phyloP scores from a whole-genome alignment of 305 asterid species.

The Fraxinus floribunda region DNA sequence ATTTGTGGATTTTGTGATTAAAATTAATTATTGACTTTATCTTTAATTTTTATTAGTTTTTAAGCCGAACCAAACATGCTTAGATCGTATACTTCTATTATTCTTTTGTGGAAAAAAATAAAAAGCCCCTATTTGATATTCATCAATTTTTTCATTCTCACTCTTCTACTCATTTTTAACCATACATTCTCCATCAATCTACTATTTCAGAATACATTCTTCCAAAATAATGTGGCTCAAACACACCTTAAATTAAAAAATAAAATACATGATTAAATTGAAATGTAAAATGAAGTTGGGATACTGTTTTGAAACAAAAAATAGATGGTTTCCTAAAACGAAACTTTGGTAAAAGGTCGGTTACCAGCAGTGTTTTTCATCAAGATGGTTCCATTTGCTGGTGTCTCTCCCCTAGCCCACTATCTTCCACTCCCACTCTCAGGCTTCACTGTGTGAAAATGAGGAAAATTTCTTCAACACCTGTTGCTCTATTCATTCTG shows the following conservation, averaged over 20 bases:
- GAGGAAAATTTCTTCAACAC: neutral
- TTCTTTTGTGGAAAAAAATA: neutral
- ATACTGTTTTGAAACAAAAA: neutral
- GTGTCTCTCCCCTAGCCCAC: neutral
- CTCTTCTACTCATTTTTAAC: no score
- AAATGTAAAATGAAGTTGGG: neutral
- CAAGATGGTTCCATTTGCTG: neutral
- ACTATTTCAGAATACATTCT: no score
- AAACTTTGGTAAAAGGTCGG: neutral
- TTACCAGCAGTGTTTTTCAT: neutral
- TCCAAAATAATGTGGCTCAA: no score
- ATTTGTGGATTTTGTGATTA: neutral
- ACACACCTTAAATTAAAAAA: no score
- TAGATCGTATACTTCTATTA: neutral
- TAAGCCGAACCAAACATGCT: neutral
- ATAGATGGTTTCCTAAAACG: neutral
- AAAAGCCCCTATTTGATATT: no score
- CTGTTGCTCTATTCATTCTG: conserved; percentile 14
- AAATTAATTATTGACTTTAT: no score
- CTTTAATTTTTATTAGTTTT: neutral
- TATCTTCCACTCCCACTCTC: neutral
- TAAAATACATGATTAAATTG: neutral
- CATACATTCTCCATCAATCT: no score
- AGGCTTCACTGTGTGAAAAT: neutral
- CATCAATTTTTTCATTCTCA: no score